These are phyloP conservation scores for Fusarium cicatricum DNA, from an alignment of 2,329 filamentous ascomycete species.

Conservation along the genomic window DNA sequence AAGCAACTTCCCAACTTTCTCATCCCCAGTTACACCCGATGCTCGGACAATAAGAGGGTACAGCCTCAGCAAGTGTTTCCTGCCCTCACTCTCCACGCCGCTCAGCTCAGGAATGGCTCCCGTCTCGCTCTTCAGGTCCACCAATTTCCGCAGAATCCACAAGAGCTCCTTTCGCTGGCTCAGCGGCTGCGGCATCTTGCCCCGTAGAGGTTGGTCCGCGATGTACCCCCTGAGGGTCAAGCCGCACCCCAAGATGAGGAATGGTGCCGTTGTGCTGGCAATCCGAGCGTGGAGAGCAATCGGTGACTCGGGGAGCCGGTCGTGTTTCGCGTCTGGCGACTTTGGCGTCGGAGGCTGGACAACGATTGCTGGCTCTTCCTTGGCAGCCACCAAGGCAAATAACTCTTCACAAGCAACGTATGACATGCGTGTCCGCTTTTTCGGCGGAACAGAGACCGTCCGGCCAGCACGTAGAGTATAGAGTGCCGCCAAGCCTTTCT, in stretches of 20 bases:
- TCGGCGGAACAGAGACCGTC: slow-evolving; percentile 73
- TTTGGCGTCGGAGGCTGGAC: slow-evolving; percentile 57
- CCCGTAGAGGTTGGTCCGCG: slow-evolving; percentile 88
- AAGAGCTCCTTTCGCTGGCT: slow-evolving; percentile 81
- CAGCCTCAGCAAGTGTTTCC: slow-evolving; percentile 80
- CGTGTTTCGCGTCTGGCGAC: slow-evolving; percentile 45
- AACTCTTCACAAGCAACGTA: slow-evolving; percentile 85
- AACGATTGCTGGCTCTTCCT: slow-evolving; percentile 44
- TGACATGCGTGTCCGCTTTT: slow-evolving; percentile 73
- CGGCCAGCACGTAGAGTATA: slow-evolving; percentile 73
- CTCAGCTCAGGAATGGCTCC: slow-evolving; percentile 69
- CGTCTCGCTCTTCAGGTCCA: slow-evolving; percentile 73
- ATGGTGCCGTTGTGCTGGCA: slow-evolving; percentile 79
- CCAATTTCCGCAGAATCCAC: slow-evolving; percentile 73
- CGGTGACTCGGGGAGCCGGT: slow-evolving; percentile 30
- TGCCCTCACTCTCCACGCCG: slow-evolving; percentile 61
- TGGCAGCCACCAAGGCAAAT: slow-evolving; percentile 69
- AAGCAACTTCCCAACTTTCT: slow-evolving; percentile 64
- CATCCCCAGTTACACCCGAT: slow-evolving; percentile 65
- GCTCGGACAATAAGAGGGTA: slow-evolving; percentile 80
- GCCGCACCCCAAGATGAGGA: slow-evolving; percentile 82
- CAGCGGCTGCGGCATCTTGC: slow-evolving; percentile 86
- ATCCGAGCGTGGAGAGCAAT: slow-evolving; percentile 63
- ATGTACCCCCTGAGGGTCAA: slow-evolving; percentile 85
- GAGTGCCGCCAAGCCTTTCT: slow-evolving; percentile 64